A percentile compares a stretch with the other conserved stretches of the same genome.
Conservation (phyloP, 805 yeast species). For the Teunomyces aglyptinius region DNA sequence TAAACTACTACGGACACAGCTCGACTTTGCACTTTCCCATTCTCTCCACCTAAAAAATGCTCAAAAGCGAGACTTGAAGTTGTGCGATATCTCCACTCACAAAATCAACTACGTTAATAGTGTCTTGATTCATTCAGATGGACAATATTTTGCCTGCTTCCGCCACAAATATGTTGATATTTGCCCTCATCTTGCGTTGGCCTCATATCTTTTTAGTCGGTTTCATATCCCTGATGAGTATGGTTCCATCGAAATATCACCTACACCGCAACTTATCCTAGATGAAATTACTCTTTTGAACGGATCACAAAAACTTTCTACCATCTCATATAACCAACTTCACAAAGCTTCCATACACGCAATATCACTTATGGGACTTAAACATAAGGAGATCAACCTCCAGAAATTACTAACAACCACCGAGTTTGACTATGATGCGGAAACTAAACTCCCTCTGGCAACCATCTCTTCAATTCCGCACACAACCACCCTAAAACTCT, state of each 20-base stretch:
- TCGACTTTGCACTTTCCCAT: slow-evolving; percentile 25
- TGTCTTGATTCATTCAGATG: slow-evolving; percentile 5
- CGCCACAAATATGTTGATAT: slow-evolving; percentile 23
- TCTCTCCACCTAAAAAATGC: slow-evolving; percentile 17
- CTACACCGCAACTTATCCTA: slow-evolving; percentile 1
- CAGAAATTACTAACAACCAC: slow-evolving; percentile 18
- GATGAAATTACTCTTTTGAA: slow-evolving; percentile 21
- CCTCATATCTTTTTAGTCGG: slow-evolving; percentile 26
- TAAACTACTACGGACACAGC: slow-evolving; percentile 21
- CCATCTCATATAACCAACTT: slow-evolving; percentile 27
- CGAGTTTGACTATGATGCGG: slow-evolving; percentile 8
- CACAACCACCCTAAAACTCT: slow-evolving; percentile 13
- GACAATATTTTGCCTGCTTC: slow-evolving; percentile 18
- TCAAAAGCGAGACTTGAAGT: slow-evolving; percentile 24
- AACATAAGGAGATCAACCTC: slow-evolving; percentile 19
- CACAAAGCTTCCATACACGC: slow-evolving; percentile 24
- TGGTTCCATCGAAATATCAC: slow-evolving; percentile 16
- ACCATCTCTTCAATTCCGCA: slow-evolving; percentile 13
- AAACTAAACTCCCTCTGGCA: slow-evolving; percentile 11
- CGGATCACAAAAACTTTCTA: slow-evolving; percentile 22
- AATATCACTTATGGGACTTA: slow-evolving; percentile 15
- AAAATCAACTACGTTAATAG: slow-evolving; percentile 1
- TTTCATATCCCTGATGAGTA: slow-evolving; percentile 28
- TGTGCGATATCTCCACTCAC: slow-evolving; percentile 16
- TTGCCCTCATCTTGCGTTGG: slow-evolving; percentile 27